Conservation (phyloP, 495 filamentous ascomycete species). For the Neurospora hispaniola region DNA sequence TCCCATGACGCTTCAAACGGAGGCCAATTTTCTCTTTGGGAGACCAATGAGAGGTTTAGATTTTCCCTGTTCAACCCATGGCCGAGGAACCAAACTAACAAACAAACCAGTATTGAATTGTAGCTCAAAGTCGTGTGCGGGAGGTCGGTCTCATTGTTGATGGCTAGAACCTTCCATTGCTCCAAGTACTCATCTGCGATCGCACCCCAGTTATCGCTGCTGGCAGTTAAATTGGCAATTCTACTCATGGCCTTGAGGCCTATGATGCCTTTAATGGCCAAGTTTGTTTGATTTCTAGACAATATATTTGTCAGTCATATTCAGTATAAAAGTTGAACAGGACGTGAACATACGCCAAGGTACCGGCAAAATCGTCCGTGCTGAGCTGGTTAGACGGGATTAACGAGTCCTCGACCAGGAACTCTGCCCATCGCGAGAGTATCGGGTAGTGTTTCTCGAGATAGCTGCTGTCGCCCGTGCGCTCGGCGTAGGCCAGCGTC, state of each 20-base stretch:
- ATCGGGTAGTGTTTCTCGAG: slow-evolving; percentile 52
- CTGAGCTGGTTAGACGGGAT: slow-evolving; percentile 78
- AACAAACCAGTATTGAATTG: too few relatives aligned
- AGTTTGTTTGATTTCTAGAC: slow-evolving; percentile 70
- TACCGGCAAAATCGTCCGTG: slow-evolving; percentile 90
- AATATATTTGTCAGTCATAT: not conserved
- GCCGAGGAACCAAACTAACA: too few relatives aligned
- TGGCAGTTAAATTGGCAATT: slow-evolving; percentile 53
- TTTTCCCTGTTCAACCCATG: too few relatives aligned
- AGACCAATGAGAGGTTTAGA: too few relatives aligned
- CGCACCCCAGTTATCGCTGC: slow-evolving; percentile 49
- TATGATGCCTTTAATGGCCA: slow-evolving; percentile 88
- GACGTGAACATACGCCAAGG: slow-evolving; percentile 39
- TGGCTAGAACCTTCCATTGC: slow-evolving; percentile 65
- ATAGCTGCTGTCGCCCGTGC: slow-evolving; percentile 31
- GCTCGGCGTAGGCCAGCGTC: slow-evolving; percentile 53
- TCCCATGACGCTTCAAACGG: too few relatives aligned
- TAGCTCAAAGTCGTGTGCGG: slow-evolving; percentile 66
- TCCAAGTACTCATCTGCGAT: slow-evolving; percentile 62
- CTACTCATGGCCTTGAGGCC: slow-evolving; percentile 89
- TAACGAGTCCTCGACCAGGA: slow-evolving; percentile 70
- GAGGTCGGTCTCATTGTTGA: slow-evolving; percentile 52
- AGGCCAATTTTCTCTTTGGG: too few relatives aligned
- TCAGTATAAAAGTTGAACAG: not conserved
- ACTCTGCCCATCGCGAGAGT: slow-evolving; percentile 80